Conservation (phyloP, 2,329 filamentous ascomycete genomes). For the Cercospora zeina region DNA sequence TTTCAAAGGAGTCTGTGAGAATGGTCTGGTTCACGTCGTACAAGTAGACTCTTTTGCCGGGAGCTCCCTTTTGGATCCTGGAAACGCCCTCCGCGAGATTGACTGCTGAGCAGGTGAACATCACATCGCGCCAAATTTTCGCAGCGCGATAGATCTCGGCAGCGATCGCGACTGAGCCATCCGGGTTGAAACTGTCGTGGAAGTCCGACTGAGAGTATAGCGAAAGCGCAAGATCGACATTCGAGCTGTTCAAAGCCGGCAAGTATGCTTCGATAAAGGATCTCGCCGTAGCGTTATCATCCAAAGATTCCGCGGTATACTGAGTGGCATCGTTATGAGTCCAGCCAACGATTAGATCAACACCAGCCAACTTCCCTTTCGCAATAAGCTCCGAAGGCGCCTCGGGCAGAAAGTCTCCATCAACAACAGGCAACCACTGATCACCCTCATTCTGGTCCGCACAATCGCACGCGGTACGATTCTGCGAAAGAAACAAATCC, state of each 20-base stretch:
- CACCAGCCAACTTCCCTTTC: constrained; percentile 44
- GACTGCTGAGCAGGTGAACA: constrained; percentile 54
- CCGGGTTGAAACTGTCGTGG: constrained; percentile 38
- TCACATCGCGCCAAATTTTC: constrained; percentile 54
- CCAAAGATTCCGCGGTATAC: constrained; percentile 38
- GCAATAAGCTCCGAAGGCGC: constrained; percentile 46
- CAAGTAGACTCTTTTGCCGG: constrained; percentile 49
- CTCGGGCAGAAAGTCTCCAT: constrained; percentile 50
- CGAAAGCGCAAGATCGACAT: constrained; percentile 34
- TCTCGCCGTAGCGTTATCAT: constrained; percentile 39
- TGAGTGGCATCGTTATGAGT: constrained; percentile 47
- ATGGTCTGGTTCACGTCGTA: constrained; percentile 59
- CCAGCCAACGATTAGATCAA: constrained; percentile 48
- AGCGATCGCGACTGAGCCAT: constrained; percentile 39
- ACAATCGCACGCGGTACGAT: constrained; percentile 44
- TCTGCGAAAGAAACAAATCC: constrained; percentile 49
- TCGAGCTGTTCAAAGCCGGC: constrained; percentile 39
- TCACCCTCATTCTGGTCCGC: constrained; percentile 48
- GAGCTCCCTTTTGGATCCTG: constrained; percentile 37
- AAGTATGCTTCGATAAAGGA: constrained; percentile 47
- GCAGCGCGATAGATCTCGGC: constrained; percentile 54
- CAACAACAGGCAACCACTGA: constrained; percentile 54
- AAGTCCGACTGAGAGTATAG: constrained; percentile 49
- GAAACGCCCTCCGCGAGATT: constrained; percentile 43
- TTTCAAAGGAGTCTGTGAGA: constrained; percentile 46